Evolutionary conservation across 352 stramenopile species (phyloP).

Genomic region (Pythium dissotocum): DNA sequence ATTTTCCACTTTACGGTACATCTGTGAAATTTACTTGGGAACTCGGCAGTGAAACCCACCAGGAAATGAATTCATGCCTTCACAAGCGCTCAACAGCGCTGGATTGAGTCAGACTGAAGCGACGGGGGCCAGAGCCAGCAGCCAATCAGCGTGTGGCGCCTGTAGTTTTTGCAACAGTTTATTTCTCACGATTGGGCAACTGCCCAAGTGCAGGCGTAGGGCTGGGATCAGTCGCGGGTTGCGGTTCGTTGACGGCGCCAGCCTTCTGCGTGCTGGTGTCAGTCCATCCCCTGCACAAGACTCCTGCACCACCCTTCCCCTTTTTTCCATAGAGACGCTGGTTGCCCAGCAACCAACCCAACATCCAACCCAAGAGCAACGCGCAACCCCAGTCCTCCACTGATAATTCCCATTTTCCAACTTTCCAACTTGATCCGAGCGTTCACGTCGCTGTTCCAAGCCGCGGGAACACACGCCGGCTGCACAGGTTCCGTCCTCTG

Average conservation of each 20-base stretch:
- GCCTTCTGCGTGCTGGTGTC: constrained; percentile 15
- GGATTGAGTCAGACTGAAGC: constrained; percentile 33
- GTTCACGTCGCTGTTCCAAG: background rate
- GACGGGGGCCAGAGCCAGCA: constrained; percentile 10
- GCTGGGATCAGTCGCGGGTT: constrained; percentile 23
- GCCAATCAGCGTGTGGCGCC: constrained; percentile 26
- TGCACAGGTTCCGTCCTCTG: constrained; percentile 4
- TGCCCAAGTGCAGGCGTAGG: constrained; percentile 20
- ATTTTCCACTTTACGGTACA: constrained; percentile 17
- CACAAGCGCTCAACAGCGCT: constrained; percentile 4
- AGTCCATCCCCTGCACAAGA: constrained; percentile 2
- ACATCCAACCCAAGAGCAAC: constrained; percentile 10
- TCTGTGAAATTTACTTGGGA: background rate
- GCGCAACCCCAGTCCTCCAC: constrained; percentile 29
- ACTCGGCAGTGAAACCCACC: constrained; percentile 2
- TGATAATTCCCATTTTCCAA: constrained; percentile 31
- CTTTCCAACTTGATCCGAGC: constrained; percentile 8
- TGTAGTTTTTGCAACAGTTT: constrained; percentile 27
- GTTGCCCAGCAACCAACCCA: constrained; percentile 8
- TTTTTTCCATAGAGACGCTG: constrained; percentile 7
- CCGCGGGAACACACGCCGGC: background rate
- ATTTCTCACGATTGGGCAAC: constrained; percentile 23
- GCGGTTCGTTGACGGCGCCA: constrained; percentile 26
- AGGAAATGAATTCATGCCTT: constrained; percentile 11
- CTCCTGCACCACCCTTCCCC: constrained; percentile 5